Conservation (phyloP, 2,329 filamentous ascomycete species). For the Claviceps lovelessii region DNA sequence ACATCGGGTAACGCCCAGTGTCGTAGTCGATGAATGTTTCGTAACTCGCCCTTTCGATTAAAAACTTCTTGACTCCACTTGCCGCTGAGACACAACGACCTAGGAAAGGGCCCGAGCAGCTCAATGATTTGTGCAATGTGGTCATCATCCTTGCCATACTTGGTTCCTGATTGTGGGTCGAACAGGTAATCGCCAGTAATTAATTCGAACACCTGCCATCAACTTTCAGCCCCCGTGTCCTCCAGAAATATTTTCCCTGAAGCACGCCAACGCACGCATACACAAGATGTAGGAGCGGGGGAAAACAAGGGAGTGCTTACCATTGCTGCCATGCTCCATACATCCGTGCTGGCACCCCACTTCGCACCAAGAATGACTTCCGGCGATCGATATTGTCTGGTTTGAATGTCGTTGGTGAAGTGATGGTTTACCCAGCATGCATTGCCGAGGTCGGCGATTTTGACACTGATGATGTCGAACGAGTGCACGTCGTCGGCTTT, state of each 20-base stretch:
- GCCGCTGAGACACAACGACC: conserved; percentile 76
- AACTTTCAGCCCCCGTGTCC: not conserved
- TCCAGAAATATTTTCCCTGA: not conserved
- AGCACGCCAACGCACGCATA: not conserved
- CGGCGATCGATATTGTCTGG: conserved; percentile 87
- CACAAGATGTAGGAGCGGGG: not conserved
- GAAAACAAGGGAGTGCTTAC: conserved; percentile 35
- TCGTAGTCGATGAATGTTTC: conserved; percentile 89
- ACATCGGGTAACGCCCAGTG: conserved; percentile 95
- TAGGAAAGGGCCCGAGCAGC: conserved; percentile 82
- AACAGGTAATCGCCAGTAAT: conserved; percentile 98
- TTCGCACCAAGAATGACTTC: conserved; percentile 94
- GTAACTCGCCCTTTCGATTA: conserved; percentile 90
- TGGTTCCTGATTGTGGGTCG: conserved; percentile 93
- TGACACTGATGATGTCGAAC: conserved; percentile 80
- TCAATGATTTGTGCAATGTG: conserved; percentile 99
- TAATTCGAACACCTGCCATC: conserved; percentile 71
- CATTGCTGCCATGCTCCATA: conserved; percentile 99
- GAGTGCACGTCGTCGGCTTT: conserved; percentile 42
- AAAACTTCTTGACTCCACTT: conserved; percentile 99
- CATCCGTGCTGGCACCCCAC: conserved; percentile 98
- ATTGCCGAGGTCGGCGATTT: conserved; percentile 96
- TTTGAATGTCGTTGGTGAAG: conserved; percentile 99
- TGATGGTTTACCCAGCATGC: conserved; percentile 98
- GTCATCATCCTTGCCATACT: conserved; percentile 98